Base-by-base conservation (phyloP, 2,329 filamentous ascomycete species). In the Ramichloridium luteum region DNA sequence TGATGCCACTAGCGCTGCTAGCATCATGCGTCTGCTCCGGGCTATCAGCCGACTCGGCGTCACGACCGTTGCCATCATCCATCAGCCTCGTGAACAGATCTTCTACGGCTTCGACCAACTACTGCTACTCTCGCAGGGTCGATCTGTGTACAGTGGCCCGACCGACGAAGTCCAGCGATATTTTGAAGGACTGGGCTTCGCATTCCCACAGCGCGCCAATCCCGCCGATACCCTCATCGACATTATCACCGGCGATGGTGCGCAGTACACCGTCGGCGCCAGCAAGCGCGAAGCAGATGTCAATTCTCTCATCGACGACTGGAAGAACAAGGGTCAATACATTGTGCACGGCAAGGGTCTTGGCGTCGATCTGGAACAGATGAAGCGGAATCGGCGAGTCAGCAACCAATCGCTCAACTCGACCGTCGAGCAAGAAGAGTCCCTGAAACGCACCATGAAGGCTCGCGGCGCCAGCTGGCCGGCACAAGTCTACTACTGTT, bases 191-290 rank as follows among this genome's bases (percentile, higher is more conserved):
- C 50, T 68, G 9, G 70, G 71, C 2, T 74, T 67, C 47, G 43
- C 49, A 0, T 70, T 75, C 30, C 50, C 54, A 1, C 32, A 50
- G 11, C 57, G 65, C 35, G 58, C 57, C 27, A 76, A 76, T 40
- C 62, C 61, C 4, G 71, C 67, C 6, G 72, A 76, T 39, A 57
- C 68, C 1, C 60, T 75, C 14, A 71, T 71, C n/a, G 71, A 76
- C 32, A 74, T 75, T 40, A 67, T 74, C 43, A 70, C 68, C 0
- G 70, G 70, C 3, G 68, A 72, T 39, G 69, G 70, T 1, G 54
- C 60, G 10, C 47, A 56, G 9, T 72, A 73, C 50, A 68, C 40
- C 6, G 26, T 39, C n/a, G 37, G 39, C 8, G 27, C 27, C 5
- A 28, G 34, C 2, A 40, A 69, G 39, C 43, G 37, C 3, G 46